These are phyloP conservation scores for Sindora glabra DNA, from an alignment of 306 rosid species.

Conservation along the genomic window DNA sequence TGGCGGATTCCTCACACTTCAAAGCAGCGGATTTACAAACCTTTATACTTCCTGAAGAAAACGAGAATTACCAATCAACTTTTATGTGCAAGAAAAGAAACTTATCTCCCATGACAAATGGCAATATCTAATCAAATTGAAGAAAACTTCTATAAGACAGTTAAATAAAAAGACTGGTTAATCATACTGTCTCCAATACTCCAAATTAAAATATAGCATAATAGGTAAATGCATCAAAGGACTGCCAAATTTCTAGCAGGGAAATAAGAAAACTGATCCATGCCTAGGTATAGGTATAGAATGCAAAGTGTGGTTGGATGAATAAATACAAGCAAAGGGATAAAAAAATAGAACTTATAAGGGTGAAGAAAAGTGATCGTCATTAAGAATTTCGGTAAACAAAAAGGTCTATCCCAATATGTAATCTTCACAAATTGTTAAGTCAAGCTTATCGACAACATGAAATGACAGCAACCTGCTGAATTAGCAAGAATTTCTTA, in stretches of 20 bases:
- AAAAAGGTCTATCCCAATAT: too few species aligned
- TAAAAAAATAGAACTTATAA: not conserved
- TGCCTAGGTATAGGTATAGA: not conserved
- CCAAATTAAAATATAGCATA: not conserved
- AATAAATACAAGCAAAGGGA: not conserved
- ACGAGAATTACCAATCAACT: not conserved
- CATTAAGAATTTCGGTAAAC: too few species aligned
- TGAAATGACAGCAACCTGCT: too few species aligned
- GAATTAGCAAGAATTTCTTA: too few species aligned
- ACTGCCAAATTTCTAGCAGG: not conserved
- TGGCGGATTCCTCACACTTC: constrained; percentile 60
- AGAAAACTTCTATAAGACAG: not conserved
- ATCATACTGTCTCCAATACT: too few species aligned
- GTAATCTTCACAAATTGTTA: too few species aligned
- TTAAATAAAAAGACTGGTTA: not conserved
- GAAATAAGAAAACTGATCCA: not conserved
- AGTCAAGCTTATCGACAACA: too few species aligned
- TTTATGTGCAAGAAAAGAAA: not conserved
- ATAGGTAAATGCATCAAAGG: not conserved
- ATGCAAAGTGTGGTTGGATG: not conserved
- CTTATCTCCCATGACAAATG: not conserved
- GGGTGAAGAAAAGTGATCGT: too few species aligned
- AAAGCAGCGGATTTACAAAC: constrained; percentile 61
- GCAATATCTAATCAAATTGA: constrained; percentile 7
- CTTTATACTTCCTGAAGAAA: constrained; percentile 49